A percentile compares a stretch with the other conserved stretches of the same genome.
These are phyloP conservation scores for button mushroom (Agaricus bisporus) DNA, from an alignment of 768 basidiomycete genomes.

Conservation along the genomic window DNA sequence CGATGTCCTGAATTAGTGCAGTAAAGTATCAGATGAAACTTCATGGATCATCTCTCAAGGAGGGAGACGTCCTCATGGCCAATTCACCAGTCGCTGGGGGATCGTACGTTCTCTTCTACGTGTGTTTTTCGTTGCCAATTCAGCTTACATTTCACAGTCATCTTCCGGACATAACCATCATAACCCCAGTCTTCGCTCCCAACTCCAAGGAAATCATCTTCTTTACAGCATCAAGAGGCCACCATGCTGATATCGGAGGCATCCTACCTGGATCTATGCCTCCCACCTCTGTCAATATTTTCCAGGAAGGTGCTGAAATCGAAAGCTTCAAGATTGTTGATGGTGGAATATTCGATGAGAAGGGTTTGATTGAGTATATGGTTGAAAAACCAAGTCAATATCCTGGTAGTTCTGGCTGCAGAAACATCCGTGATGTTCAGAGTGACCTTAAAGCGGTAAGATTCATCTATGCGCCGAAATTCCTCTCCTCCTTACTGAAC, in stretches of 20 bases:
- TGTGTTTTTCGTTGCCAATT: neutral
- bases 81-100: constrained; percentile 88
- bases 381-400: constrained; percentile 75
- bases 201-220: constrained; percentile 72
- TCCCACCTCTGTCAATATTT: constrained; percentile 84
- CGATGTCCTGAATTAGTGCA: constrained; percentile 38
- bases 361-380: constrained; percentile 74
- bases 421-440: constrained; percentile 85
- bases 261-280: constrained; percentile 96
- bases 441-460: constrained; percentile 86
- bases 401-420: constrained; percentile 81
- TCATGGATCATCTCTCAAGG: constrained; percentile 63
- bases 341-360: constrained; percentile 71
- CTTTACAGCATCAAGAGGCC: constrained; percentile 90
- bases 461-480: constrained; percentile 5
- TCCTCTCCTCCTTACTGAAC: neutral
- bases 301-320: constrained; percentile 92
- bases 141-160: constrained; percentile 22
- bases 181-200: constrained; percentile 82
- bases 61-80: constrained; percentile 91
- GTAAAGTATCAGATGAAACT: constrained; percentile 87
- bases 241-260: constrained; percentile 92
- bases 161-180: constrained; percentile 80
- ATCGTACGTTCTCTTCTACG: constrained; percentile 48
- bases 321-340: constrained; percentile 89